A percentile compares a stretch with the other conserved stretches of the same genome.
phyloP scores from a whole-genome alignment of 2,329 filamentous ascomycete genomes.

The Talaromyces funiculosus region DNA sequence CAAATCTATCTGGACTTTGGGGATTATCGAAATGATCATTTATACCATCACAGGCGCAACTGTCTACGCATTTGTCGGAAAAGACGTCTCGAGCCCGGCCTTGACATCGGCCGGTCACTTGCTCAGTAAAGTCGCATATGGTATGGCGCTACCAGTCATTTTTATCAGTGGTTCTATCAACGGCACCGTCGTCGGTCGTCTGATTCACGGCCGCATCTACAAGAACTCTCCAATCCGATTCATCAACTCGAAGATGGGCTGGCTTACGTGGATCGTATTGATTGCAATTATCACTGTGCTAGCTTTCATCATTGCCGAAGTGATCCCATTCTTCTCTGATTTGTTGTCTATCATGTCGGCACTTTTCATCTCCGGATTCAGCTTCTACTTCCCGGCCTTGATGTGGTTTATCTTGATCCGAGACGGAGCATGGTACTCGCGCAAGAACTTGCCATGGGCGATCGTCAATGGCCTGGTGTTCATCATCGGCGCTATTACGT shows the following conservation, averaged over 20 bases:
- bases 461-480: constrained; percentile 64
- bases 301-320: constrained; percentile 79
- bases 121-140: constrained; percentile 29
- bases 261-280: constrained; percentile 28
- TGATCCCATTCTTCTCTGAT: constrained; percentile 80
- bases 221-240: constrained; percentile 31
- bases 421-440: constrained; percentile 23
- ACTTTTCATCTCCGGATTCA: constrained; percentile 81
- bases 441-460: constrained; percentile 48
- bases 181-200: constrained; percentile 29
- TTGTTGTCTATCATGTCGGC: constrained; percentile 48
- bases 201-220: constrained; percentile 32
- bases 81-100: constrained; percentile 28
- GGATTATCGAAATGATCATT: constrained; percentile 28
- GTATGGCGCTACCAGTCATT: constrained; percentile 31
- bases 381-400: constrained; percentile 62
- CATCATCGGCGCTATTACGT: constrained; percentile 64
- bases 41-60: constrained; percentile 28
- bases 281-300: constrained; percentile 58
- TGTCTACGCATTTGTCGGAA: constrained; percentile 31
- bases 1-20: constrained; percentile 37
- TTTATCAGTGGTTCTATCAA: constrained; percentile 36
- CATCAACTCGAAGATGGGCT: constrained; percentile 31
- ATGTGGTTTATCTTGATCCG: constrained; percentile 29
- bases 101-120: constrained; percentile 24